Evolutionary conservation across 2,329 filamentous ascomycete genomes (phyloP).

Genomic region (Ophiocordyceps camponoti-rufipedis): DNA sequence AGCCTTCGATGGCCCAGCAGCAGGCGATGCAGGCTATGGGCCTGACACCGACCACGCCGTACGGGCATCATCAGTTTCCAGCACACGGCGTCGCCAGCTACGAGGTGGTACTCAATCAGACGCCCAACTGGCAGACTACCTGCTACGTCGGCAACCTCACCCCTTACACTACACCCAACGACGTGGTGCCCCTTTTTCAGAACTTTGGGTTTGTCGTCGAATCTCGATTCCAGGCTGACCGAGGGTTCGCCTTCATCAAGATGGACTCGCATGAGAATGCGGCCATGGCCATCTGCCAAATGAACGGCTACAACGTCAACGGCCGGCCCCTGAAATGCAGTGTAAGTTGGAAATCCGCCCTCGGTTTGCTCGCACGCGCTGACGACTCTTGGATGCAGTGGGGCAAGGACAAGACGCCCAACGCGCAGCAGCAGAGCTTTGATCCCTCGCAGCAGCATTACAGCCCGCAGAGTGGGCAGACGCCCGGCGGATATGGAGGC

Average conservation of each 20-base stretch:
- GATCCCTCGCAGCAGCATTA: conserved; percentile 55
- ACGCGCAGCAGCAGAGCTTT: conserved; percentile 43
- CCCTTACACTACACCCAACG: conserved; percentile 90
- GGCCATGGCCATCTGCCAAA: conserved; percentile 93
- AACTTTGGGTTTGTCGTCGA: conserved; percentile 97
- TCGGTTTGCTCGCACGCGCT: neutral
- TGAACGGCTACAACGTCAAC: conserved; percentile 96
- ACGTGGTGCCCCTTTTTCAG: conserved; percentile 93
- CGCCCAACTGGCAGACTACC: conserved; percentile 94
- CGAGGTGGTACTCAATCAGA: conserved; percentile 91
- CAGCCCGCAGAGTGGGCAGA: conserved; percentile 57
- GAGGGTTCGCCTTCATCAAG: conserved; percentile 97
- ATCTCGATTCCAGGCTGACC: conserved; percentile 93
- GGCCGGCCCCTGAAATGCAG: conserved; percentile 95
- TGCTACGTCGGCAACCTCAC: conserved; percentile 97
- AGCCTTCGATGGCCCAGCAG: conserved; percentile 94
- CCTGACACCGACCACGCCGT: conserved; percentile 92
- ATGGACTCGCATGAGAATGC: conserved; percentile 98
- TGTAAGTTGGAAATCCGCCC: conserved; percentile 39
- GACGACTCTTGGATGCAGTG: conserved; percentile 40
- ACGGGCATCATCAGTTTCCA: conserved; percentile 93
- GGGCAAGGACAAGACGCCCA: conserved; percentile 96
- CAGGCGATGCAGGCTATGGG: conserved; percentile 95
- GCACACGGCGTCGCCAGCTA: conserved; percentile 94
- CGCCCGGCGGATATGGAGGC: conserved; percentile 53